Base-by-base conservation (phyloP, 352 stramenopile genomes). In the Phytophthora brassicae region DNA sequence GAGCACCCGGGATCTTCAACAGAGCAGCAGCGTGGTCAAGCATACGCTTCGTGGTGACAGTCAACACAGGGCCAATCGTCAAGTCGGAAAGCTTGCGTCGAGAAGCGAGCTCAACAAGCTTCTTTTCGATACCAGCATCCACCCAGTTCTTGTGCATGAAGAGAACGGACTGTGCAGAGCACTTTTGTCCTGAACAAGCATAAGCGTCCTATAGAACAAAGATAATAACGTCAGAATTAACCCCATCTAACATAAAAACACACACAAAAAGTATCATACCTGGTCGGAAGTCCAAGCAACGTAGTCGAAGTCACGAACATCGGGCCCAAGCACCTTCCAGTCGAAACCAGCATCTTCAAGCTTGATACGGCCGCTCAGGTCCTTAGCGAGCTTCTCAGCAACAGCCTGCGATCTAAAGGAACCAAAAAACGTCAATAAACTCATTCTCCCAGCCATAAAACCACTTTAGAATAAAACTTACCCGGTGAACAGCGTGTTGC, bases 271-370 rank as follows among this genome's bases (percentile, higher is more conserved):
- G 16, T 17, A 20, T 50, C 60, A 22, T 48, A 83, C 71, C 63
- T 99, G 97, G 75, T 99, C 97, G 49, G 89, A 98, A 64, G 96
- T 96, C 92, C 94, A 99, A 9, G 96, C 95, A 13, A 99, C 96
- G 69, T 99, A 99, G 60, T 99, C 95, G 17, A 98, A 89, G 77
- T 99, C 88, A 49, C 71, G 48, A 8, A 99, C 96, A 69, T 99
- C 97, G 1, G 96, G 97, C 28, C 96, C 96, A 31, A 99, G 78
- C 41, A 92, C 86, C 74, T 99, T 99, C 97, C 97, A 99, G 81
- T 99, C 97, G 69, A 99, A 99, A 17, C 97, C 97, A 43, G 97
- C 97, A 75, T 99, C 97, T 72, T 99, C 97, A 20, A 99, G 82
- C 79, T 97, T 97, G 49, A 98, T 95, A 19, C 82, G 83, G 28